Evolutionary conservation across 2,329 filamentous ascomycete genomes (phyloP), one percentile per base, ranked within the genome.

Genomic region (Fusarium sp.): DNA sequence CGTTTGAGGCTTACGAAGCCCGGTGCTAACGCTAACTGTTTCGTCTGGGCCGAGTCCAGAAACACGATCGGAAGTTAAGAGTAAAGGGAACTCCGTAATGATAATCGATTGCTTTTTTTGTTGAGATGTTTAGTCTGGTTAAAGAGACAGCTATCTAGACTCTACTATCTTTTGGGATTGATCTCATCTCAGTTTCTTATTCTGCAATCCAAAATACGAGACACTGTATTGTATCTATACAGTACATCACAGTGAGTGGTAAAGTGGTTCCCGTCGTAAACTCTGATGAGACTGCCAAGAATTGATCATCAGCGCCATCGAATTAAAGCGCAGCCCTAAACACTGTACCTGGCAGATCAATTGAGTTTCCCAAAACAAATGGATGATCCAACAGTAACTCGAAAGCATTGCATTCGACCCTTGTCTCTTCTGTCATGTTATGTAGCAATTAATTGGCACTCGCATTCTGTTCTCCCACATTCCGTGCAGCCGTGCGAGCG

Each of bases 391-490:
- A 37, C 47, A 57, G 51, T 37, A 30, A 41, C 18, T 44, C 18
- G 29, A 57, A 48, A 60, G 48, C 29, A 49, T 66, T 57, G 54
- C 53, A 59, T 55, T 55, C 16, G 34, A 46, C 51, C 68, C 64
- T 65, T 67, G 65, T 56, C 40, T 40, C 49, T 45, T 52, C 11
- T 29, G 44, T 47, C 44, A 27, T 55, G 54, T 58, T 34, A 37
- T 60, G 49, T 61, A 67, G 58, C 65, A 71, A 69, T 71, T 51
- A 45, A 44, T 37, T 37, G 34, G 34, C 61, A 59, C 63, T 47
- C 49, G 51, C 57, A 53, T 37, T 37, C 34, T 52, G 25, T 64
- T 54, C 61, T 63, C 68, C 69, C 68, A 70, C 68, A 61, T 70
- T 48, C 60, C 61, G 60, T 45, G 34, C 24, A 58, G 53, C 65